Evolutionary conservation across 331 rosid genomes (phyloP).

Genomic region (Pyracantha coccinea): DNA sequence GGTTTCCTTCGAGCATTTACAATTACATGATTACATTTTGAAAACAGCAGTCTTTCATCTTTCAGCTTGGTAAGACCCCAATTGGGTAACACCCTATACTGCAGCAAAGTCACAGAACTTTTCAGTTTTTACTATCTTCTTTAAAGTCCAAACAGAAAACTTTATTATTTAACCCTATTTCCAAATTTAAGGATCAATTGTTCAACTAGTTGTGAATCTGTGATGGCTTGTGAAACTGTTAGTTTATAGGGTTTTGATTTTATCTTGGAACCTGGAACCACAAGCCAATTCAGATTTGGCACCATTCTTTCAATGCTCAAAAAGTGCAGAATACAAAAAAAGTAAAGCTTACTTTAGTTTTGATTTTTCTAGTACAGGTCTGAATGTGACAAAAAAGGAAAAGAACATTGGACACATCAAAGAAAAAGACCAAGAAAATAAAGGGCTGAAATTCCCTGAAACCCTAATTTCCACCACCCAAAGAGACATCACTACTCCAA

Average conservation of each 20-base stretch:
- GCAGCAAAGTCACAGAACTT: neutral
- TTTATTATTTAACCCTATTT: neutral
- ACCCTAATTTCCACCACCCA: slow-evolving; percentile 34
- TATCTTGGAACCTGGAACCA: slow-evolving; percentile 13
- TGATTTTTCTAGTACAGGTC: slow-evolving; percentile 37
- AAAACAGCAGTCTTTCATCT: slow-evolving; percentile 10
- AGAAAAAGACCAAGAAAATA: slow-evolving; percentile 24
- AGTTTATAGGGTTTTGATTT: neutral
- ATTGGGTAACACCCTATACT: neutral
- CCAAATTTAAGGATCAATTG: neutral
- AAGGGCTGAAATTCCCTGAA: slow-evolving; percentile 18
- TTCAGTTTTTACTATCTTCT: neutral
- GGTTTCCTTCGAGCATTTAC: slow-evolving; percentile 11
- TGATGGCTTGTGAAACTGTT: neutral
- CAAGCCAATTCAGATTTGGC: slow-evolving; percentile 1
- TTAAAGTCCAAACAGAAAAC: slow-evolving; percentile 2
- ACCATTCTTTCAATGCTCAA: slow-evolving; percentile 25
- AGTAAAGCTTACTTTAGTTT: slow-evolving; percentile 21
- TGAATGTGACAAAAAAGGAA: slow-evolving; percentile 37
- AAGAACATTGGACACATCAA: slow-evolving; percentile 19
- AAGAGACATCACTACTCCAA: slow-evolving; percentile 84
- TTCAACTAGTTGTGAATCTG: neutral
- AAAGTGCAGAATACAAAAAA: slow-evolving; percentile 10
- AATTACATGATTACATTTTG: slow-evolving; percentile 6
- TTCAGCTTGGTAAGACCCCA: slow-evolving; percentile 23